These are phyloP conservation scores for Phyllosticta citrichinensis DNA, from an alignment of 2,329 filamentous ascomycete species.

Conservation along the genomic window DNA sequence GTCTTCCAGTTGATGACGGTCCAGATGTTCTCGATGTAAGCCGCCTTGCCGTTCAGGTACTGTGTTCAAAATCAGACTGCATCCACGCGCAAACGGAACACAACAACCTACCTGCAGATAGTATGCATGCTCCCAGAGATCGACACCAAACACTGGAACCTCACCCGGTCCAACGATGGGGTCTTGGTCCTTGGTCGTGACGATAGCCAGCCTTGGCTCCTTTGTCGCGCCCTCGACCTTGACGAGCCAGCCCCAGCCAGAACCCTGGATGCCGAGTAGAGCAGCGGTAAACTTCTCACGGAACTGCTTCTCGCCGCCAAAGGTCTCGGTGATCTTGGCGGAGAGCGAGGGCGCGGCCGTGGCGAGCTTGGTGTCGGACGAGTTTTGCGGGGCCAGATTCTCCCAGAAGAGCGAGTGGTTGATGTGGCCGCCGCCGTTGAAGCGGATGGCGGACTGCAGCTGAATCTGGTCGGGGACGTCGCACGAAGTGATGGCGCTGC, in stretches of 20 bases:
- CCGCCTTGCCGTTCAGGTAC: constrained; percentile 67
- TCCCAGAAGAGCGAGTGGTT: constrained; percentile 93
- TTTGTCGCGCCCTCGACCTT: constrained; percentile 49
- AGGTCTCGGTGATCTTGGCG: constrained; percentile 53
- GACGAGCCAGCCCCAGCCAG: constrained; percentile 82
- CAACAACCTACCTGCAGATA: constrained; percentile 56
- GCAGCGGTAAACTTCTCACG: constrained; percentile 54
- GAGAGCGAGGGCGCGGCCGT: constrained; percentile 47
- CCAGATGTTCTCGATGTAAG: constrained; percentile 69
- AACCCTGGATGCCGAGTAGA: constrained; percentile 66
- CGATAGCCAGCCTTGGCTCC: constrained; percentile 49
- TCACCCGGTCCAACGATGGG: constrained; percentile 52
- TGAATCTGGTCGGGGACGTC: constrained; percentile 56
- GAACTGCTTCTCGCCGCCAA: constrained; percentile 60
- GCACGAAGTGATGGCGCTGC: constrained; percentile 43
- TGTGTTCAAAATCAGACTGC: constrained; percentile 23
- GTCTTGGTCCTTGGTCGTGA: constrained; percentile 82
- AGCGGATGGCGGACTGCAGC: constrained; percentile 64
- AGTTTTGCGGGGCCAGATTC: constrained; percentile 57
- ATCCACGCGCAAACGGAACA: neutral
- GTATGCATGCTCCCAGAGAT: constrained; percentile 94
- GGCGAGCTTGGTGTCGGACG: constrained; percentile 46
- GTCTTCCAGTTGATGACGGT: constrained; percentile 69
- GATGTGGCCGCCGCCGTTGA: constrained; percentile 86
- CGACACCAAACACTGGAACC: constrained; percentile 65